phyloP scores from a whole-genome alignment of 345 rosid genomes.

The Toxicodendron radicans region DNA sequence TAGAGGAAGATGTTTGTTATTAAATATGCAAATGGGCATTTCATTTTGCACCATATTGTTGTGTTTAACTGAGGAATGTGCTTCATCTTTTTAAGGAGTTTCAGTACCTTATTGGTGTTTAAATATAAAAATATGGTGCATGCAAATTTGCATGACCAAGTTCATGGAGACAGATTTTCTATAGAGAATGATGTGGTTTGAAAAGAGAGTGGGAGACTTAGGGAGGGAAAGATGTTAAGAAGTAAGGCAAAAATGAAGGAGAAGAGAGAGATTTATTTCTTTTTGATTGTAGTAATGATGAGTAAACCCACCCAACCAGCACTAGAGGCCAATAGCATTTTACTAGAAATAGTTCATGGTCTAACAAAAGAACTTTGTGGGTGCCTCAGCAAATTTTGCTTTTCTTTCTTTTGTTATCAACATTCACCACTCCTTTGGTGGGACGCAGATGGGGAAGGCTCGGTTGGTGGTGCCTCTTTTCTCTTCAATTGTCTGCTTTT shows the following conservation, averaged over 20 bases:
- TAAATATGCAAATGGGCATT: not conserved
- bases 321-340: slow-evolving; percentile 30
- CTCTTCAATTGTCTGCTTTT: slow-evolving; percentile 31
- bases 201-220: slow-evolving; percentile 30
- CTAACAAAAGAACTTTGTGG: slow-evolving; percentile 8
- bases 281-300: slow-evolving; percentile 69
- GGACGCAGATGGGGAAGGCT: slow-evolving; percentile 29
- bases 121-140: not conserved
- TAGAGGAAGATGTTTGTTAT: not conserved
- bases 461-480: slow-evolving; percentile 26
- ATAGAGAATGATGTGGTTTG: slow-evolving; percentile 62
- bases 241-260: slow-evolving; percentile 5
- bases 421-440: slow-evolving; percentile 23
- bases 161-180: slow-evolving; percentile 73
- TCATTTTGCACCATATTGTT: not conserved
- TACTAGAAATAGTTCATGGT: slow-evolving; percentile 38
- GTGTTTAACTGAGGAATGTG: not conserved
- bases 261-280: slow-evolving; percentile 5
- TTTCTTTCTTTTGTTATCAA: slow-evolving; percentile 33
- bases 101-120: not conserved
- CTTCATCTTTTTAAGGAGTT: not conserved
- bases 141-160: slow-evolving; percentile 41
- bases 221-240: slow-evolving; percentile 32
- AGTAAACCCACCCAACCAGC: slow-evolving; percentile 45
- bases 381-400: slow-evolving; percentile 31